phyloP scores from a whole-genome alignment of 257 asterid genomes.

The Rhazya stricta region DNA sequence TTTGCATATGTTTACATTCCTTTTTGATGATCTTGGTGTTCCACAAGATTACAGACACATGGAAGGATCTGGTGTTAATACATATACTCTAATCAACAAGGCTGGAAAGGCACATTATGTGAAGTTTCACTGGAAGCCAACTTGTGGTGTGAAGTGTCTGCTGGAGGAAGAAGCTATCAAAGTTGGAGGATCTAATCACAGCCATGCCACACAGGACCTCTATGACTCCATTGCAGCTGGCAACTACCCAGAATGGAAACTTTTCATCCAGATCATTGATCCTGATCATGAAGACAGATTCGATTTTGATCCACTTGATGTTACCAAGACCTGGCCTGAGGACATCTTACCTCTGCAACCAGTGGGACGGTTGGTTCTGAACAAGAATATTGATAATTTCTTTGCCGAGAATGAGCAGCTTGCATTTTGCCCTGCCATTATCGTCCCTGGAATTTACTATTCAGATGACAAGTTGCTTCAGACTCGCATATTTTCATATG shows the following conservation, averaged over 20 bases:
- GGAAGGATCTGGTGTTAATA: constrained; percentile 93
- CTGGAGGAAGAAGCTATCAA: constrained; percentile 71
- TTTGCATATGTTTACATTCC: constrained; percentile 71
- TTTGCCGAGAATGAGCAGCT: constrained; percentile 53
- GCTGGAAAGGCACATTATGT: constrained; percentile 83
- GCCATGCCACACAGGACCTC: constrained; percentile 96
- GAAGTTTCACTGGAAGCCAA: constrained; percentile 98
- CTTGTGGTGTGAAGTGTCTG: constrained; percentile 87
- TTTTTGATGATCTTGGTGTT: constrained; percentile 80
- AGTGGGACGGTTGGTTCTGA: constrained; percentile 90
- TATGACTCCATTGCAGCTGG: constrained; percentile 86
- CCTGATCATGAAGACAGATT: constrained; percentile 80
- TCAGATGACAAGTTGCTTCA: constrained; percentile 49
- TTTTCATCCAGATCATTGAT: constrained; percentile 79
- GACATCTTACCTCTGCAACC: constrained; percentile 92
- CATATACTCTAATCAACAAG: constrained; percentile 80
- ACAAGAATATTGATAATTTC: constrained; percentile 83
- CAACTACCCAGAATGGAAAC: constrained; percentile 96
- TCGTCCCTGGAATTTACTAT: constrained; percentile 47
- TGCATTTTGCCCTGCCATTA: constrained; percentile 47
- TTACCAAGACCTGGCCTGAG: constrained; percentile 95
- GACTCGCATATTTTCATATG: constrained; percentile 40
- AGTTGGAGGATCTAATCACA: constrained; percentile 89
- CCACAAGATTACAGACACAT: constrained; percentile 97
- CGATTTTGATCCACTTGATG: constrained; percentile 96